Evolutionary conservation across 257 asterid genomes (phyloP), one percentile per base, ranked within the genome.

Genomic region (Thymus mandschuricus): DNA sequence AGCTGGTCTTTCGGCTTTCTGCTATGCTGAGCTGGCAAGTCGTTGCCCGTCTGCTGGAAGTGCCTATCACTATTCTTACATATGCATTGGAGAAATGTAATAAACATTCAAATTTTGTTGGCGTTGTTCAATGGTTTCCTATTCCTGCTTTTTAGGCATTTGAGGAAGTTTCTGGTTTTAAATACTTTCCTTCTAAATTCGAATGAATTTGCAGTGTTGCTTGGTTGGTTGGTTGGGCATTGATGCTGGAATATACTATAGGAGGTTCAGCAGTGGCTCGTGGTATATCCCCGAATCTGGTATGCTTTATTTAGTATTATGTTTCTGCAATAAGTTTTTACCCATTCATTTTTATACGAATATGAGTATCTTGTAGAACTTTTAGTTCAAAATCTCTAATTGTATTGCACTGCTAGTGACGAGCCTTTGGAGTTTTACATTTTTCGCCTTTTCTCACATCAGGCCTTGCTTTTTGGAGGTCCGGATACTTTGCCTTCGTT

Each of bases 221-320:
- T 41, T 92, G 98, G 98, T 78, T 92, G 78, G 71, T 92, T 64
- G 97, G 98, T 4, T 90, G 97, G 97, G 90, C 96, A 6, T 72
- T 90, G 79, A 86, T 92, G 89, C 81, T 92, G 88, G 98, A 92
- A 74, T 92, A 88, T 79, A 88, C 97, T 15, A 86, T 92, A 66
- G 98, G 98, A 73, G 95, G 97, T 69, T 86, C 98, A 3, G 97
- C 98, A 28, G 96, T 92, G 79, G 98, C 97, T 80, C 96, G 97
- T 52, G 98, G 98, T 78, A 77, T 92, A 78, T 88, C 98, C n/a
- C 98, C 98, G 3, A 92, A 92, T 80, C 83, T 92, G 91, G 98
- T 90, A 67, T 28, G 40, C 74, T 49, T 28, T 68, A 10, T 65
- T 62, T 41, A 21, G 21, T 21, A 43, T 71, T 34, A 15, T 44